phyloP scores from a whole-genome alignment of 2,329 filamentous ascomycete genomes.

The Aulographum hederae region DNA sequence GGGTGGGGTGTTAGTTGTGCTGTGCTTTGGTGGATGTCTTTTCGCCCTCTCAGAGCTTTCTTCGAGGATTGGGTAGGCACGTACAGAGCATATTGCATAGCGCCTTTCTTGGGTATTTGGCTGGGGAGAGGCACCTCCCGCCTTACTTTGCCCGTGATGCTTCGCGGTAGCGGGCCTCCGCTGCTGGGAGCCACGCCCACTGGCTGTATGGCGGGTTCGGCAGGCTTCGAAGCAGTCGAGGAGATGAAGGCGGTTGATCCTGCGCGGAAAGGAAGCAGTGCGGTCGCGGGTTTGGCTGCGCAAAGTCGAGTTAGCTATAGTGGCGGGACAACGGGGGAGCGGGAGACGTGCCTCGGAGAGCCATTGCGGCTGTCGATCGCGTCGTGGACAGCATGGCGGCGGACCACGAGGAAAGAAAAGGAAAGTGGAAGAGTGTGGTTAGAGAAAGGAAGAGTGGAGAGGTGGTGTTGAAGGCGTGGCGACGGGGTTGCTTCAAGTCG shows the following conservation, averaged over 20 bases:
- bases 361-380: slow-evolving; percentile 33
- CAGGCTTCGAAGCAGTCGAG: slow-evolving; percentile 44
- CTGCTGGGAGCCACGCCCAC: slow-evolving; percentile 33
- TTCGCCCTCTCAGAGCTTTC: not conserved
- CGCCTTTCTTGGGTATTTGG: slow-evolving; percentile 63
- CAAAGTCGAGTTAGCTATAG: slow-evolving; percentile 11
- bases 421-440: slow-evolving; percentile 5
- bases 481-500: slow-evolving; percentile 3
- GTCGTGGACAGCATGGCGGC: slow-evolving; percentile 30
- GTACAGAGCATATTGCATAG: slow-evolving; percentile 73
- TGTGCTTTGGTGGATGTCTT: not conserved
- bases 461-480: slow-evolving; percentile 8
- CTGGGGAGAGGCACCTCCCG: slow-evolving; percentile 57
- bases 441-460: slow-evolving; percentile 12
- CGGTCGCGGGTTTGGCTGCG: slow-evolving; percentile 46
- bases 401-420: slow-evolving; percentile 6
- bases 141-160: slow-evolving; percentile 31
- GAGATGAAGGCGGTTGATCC: slow-evolving; percentile 44
- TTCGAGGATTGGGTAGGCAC: slow-evolving; percentile 15
- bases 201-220: slow-evolving; percentile 32
- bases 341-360: slow-evolving; percentile 28
- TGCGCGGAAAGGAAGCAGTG: slow-evolving; percentile 45
- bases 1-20: slow-evolving; percentile 1
- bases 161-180: slow-evolving; percentile 31
- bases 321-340: slow-evolving; percentile 1